Evolutionary conservation across 768 basidiomycete species (phyloP).

Genomic region (Cubamyces sp.): DNA sequence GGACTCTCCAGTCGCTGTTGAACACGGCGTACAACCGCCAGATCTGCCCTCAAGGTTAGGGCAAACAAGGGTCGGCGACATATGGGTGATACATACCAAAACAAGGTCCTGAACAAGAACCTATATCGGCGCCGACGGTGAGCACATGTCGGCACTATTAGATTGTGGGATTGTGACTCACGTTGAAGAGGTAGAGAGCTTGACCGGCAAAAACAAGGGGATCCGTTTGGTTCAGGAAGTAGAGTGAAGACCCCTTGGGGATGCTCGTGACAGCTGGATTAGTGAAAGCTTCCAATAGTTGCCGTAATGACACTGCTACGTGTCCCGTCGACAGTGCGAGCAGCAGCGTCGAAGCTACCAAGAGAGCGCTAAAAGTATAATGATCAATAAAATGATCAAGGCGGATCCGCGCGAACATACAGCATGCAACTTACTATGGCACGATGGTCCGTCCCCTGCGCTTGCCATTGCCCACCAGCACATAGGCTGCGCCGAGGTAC

Average conservation of each 20-base stretch:
- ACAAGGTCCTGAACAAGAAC: conserved; percentile 7
- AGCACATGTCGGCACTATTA: neutral
- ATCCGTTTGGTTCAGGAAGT: conserved; percentile 6
- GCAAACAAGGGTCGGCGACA: neutral
- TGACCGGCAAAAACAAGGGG: neutral
- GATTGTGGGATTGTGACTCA: neutral
- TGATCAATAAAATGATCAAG: too few relatives aligned
- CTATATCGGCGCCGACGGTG: neutral
- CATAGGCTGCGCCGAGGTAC: neutral
- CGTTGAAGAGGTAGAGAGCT: neutral
- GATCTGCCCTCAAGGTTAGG: neutral
- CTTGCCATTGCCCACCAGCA: neutral
- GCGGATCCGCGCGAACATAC: too few relatives aligned
- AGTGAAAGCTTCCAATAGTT: neutral
- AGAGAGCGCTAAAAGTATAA: neutral
- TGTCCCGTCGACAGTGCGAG: neutral
- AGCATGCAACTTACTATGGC: neutral
- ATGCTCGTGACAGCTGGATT: neutral
- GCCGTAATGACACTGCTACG: conserved; percentile 2
- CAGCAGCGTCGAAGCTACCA: neutral
- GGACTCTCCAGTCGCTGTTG: neutral
- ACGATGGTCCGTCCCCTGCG: neutral
- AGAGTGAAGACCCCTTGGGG: neutral
- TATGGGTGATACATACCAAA: neutral
- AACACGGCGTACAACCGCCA: conserved; percentile 1